Conservation (phyloP, 148 eudicot species). For the Camellia japonica region DNA sequence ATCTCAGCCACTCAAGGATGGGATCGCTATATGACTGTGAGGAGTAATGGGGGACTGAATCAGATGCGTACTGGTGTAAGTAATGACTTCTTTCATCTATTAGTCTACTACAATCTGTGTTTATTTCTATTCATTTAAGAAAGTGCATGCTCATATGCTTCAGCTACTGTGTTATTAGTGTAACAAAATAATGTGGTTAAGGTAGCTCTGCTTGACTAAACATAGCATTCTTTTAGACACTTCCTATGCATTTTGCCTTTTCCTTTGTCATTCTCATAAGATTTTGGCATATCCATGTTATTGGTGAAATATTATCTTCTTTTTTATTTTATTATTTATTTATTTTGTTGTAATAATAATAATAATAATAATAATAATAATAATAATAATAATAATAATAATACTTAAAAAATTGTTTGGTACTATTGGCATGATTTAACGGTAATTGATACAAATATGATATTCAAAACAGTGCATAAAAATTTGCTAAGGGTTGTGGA, state of each 20-base stretch:
- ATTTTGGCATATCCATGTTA: neutral
- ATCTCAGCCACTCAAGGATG: constrained; percentile 51
- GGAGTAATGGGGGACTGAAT: constrained; percentile 86
- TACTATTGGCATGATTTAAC: too few relatives aligned
- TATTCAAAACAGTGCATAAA: too few relatives aligned
- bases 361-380: too few relatives aligned
- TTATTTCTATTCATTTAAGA: constrained; percentile 12
- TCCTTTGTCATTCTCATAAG: neutral
- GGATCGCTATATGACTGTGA: constrained; percentile 72
- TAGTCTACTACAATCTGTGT: neutral
- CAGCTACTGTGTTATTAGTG: neutral
- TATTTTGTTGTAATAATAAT: too few relatives aligned
- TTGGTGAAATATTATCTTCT: neutral
- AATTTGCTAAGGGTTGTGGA: too few relatives aligned
- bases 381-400: too few relatives aligned
- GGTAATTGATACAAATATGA: too few relatives aligned
- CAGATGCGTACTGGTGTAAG: constrained; percentile 98
- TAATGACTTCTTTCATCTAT: constrained; percentile 16
- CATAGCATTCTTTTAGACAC: neutral
- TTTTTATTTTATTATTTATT: neutral
- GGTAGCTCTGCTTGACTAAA: neutral
- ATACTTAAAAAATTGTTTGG: too few relatives aligned
- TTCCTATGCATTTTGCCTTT: neutral
- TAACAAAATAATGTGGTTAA: neutral
- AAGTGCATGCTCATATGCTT: constrained; percentile 4